Evolutionary conservation across 1,139 yeast genomes (phyloP).

Genomic region (Pichia norvegensis): DNA sequence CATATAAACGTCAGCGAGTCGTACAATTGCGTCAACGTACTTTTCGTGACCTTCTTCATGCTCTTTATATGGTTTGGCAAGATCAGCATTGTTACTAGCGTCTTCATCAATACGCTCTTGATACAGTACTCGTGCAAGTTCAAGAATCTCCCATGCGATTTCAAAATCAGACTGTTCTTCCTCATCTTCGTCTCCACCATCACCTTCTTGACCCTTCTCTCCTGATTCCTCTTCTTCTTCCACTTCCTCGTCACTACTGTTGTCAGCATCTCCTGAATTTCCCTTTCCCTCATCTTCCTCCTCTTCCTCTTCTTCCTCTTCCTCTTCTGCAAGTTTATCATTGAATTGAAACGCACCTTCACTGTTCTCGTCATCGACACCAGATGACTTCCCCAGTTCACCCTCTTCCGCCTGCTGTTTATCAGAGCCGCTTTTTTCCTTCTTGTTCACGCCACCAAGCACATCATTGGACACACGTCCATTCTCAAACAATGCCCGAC

Average conservation of each 20-base stretch:
- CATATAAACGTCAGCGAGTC: conserved; percentile 67
- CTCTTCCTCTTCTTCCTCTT: conserved; percentile 17
- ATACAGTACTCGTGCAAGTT: conserved; percentile 61
- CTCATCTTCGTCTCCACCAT: conserved; percentile 29
- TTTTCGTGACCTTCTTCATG: conserved; percentile 21
- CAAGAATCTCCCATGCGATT: conserved; percentile 81
- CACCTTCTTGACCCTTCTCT: conserved; percentile 24
- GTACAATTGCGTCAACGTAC: conserved; percentile 19
- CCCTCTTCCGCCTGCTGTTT: not conserved
- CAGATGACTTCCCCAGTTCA: conserved; percentile 17
- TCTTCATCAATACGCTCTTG: conserved; percentile 15
- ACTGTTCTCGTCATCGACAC: conserved; percentile 20
- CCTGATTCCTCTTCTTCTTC: conserved; percentile 27
- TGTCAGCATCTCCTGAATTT: conserved; percentile 34
- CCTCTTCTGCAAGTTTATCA: conserved; percentile 7
- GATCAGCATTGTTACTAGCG: conserved; percentile 27
- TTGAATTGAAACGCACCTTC: conserved; percentile 9
- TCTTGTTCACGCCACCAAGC: conserved; percentile 40
- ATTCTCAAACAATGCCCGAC: conserved; percentile 69
- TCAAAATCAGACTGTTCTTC: conserved; percentile 69
- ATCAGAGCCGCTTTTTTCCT: conserved; percentile 17
- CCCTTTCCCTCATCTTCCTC: conserved; percentile 42
- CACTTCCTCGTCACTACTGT: conserved; percentile 30
- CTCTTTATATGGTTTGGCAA: not conserved
- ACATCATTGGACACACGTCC: conserved; percentile 74